A percentile compares a stretch with the other conserved stretches of the same genome.
Conservation (phyloP, 78 protist genomes). For the Planoprotostelium fungivorum region DNA sequence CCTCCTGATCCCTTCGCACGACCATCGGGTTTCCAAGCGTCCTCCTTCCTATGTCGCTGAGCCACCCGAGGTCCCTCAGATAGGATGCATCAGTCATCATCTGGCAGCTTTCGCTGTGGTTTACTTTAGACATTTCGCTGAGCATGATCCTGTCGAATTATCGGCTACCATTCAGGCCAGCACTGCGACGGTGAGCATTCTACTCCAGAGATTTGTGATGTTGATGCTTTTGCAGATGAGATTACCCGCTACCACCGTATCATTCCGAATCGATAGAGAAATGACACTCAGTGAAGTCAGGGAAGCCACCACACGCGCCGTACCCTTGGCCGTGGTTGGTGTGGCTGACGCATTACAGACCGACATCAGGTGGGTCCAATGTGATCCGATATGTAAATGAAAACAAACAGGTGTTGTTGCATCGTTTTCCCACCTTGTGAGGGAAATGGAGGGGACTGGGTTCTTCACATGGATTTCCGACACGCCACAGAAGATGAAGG, state of each 20-base stretch:
- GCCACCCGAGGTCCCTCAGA: background rate
- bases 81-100: background rate
- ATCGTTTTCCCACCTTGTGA: background rate
- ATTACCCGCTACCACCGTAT: background rate
- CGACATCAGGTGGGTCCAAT: background rate
- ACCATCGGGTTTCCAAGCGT: constrained; percentile 44
- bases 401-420: background rate
- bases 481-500: background rate
- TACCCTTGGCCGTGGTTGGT: background rate
- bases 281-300: background rate
- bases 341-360: background rate
- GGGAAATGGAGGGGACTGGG: background rate
- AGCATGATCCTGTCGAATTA: background rate
- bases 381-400: background rate
- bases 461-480: background rate
- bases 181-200: background rate
- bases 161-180: background rate
- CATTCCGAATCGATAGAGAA: background rate
- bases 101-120: background rate
- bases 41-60: too few species aligned
- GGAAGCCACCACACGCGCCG: background rate
- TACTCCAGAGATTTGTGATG: background rate
- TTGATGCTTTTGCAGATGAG: background rate
- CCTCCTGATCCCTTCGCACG: constrained; percentile 18
- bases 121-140: background rate